These are phyloP conservation scores for Hysterium pulicare DNA, from an alignment of 2,329 filamentous ascomycete genomes.

Conservation along the genomic window DNA sequence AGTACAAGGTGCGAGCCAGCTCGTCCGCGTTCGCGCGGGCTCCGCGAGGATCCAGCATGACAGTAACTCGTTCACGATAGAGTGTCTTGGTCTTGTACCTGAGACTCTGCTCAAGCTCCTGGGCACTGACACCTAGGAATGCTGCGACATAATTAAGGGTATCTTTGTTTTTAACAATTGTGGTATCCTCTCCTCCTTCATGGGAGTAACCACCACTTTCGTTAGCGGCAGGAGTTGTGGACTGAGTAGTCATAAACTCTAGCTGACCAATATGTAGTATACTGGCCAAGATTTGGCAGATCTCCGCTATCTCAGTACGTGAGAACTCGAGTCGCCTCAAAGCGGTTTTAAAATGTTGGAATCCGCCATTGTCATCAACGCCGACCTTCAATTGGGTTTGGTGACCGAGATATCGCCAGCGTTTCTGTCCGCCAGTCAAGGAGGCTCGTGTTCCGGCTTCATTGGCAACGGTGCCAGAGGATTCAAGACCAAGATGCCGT, in stretches of 20 bases:
- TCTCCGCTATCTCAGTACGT: slow-evolving; percentile 88
- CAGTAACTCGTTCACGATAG: slow-evolving; percentile 92
- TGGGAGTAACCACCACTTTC: slow-evolving; percentile 96
- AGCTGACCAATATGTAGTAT: slow-evolving; percentile 98
- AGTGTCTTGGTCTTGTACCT: slow-evolving; percentile 97
- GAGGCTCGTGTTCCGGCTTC: slow-evolving; percentile 53
- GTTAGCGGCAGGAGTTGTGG: slow-evolving; percentile 74
- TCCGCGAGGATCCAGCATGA: slow-evolving; percentile 92
- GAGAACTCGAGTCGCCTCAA: slow-evolving; percentile 92
- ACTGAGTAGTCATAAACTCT: slow-evolving; percentile 80
- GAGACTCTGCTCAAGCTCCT: slow-evolving; percentile 80
- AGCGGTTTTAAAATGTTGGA: slow-evolving; percentile 96
- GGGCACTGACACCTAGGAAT: slow-evolving; percentile 82
- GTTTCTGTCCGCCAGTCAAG: slow-evolving; percentile 59
- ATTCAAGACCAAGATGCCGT: slow-evolving; percentile 69
- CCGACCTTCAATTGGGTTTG: slow-evolving; percentile 96
- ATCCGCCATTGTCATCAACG: slow-evolving; percentile 92
- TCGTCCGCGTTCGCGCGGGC: slow-evolving; percentile 92
- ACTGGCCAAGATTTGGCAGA: slow-evolving; percentile 88
- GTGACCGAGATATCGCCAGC: slow-evolving; percentile 95
- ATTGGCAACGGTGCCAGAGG: slow-evolving; percentile 53
- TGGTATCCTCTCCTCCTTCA: slow-evolving; percentile 82
- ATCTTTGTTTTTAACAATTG: slow-evolving; percentile 90
- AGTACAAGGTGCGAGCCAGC: slow-evolving; percentile 88
- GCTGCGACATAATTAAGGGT: slow-evolving; percentile 80